Base-by-base conservation (phyloP, 768 basidiomycete species). In the Trametes sanguinea region DNA sequence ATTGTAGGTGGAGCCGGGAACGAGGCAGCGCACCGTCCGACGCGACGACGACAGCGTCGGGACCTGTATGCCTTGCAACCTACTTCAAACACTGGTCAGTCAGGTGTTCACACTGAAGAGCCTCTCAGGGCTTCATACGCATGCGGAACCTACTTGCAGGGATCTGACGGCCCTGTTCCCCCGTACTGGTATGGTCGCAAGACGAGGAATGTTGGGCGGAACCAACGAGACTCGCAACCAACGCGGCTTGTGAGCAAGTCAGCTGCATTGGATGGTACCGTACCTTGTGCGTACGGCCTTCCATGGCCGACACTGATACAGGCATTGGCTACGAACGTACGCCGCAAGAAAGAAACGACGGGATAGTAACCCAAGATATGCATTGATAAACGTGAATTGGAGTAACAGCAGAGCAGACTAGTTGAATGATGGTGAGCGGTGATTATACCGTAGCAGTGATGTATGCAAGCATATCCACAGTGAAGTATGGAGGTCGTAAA, bases 381-480 rank as follows among this genome's bases (percentile, higher is more conserved):
- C 58, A 60, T 51, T 52, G 58, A 53, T 8, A 30, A 51, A 55
- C 45, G 54, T 37, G 44, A 35, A 46, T 35, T 22, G 56, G 54
- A 55, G 50, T 35, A 44, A 57, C 55, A 57, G 43, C 33, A 33
- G 46, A 44, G 33, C 42, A 51, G 47, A 62, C 45, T 57, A 62
- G 39, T n/a, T 51, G 29, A 48, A 46, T 47, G 56, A 54, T 47
- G 45, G 55, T 62, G 61, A 57, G 56, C 46, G 61, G 61, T 29
- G 61, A 62, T 62, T 62, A 62, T 57, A 62, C 44, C 56, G n/a
- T 53, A 39, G 29, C 40, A 35, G 33, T 61, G 60, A 57, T 42
- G 57, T 64, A 64, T 39, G 54, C 22, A 50, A 53, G 63, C 61
- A 63, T 65, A 62, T 62, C 27, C 53, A 59, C 57, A 59, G 22